Percentiles rank a stretch among this genome's conserved stretches.
Conservation (phyloP, 495 filamentous ascomycete species). For the Apiosordaria backusii region DNA sequence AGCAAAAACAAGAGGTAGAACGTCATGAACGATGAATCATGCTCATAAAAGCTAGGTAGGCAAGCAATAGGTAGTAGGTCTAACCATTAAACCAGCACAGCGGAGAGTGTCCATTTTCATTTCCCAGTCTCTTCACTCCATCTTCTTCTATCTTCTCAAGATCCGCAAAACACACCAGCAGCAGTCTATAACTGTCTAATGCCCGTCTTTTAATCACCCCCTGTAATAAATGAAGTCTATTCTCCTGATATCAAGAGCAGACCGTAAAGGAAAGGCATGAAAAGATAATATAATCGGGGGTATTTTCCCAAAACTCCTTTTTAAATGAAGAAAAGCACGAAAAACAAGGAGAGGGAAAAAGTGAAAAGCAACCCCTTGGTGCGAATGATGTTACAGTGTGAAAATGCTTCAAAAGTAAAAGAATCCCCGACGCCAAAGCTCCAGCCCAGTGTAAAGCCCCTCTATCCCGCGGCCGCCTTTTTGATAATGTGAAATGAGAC, state of each 20-base stretch:
- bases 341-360: conserved; percentile 9
- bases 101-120: conserved; percentile 6
- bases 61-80: not conserved
- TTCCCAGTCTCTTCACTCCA: conserved; percentile 3
- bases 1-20: not conserved
- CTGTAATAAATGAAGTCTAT: not conserved
- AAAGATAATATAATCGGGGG: conserved; percentile 12
- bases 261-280: not conserved
- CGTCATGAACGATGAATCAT: not conserved
- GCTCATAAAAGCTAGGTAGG: not conserved
- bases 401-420: conserved; percentile 16
- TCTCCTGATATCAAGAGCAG: too few relatives aligned
- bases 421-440: conserved; percentile 10
- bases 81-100: conserved; percentile 1
- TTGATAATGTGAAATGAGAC: conserved; percentile 4
- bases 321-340: not conserved
- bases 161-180: not conserved
- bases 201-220: conserved; percentile 3
- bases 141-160: conserved; percentile 3
- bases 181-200: not conserved
- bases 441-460: not conserved
- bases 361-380: not conserved
- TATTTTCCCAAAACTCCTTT: conserved; percentile 10
- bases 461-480: conserved; percentile 11
- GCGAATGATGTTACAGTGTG: not conserved